phyloP scores from a whole-genome alignment of 1,139 yeast species.

The Tardiomyces digboiensis region DNA sequence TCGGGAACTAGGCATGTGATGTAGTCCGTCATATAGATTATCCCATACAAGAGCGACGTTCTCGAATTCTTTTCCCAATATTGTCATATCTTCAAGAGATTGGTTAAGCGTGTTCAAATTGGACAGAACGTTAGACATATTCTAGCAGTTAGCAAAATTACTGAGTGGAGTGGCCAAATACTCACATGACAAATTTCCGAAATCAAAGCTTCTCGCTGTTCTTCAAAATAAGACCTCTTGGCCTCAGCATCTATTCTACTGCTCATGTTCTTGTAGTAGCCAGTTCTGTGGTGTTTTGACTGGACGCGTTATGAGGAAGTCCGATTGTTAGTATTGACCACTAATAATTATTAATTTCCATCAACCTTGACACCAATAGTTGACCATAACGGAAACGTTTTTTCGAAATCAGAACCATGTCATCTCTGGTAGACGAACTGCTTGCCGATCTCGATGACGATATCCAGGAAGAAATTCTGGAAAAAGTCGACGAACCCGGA shows the following conservation, averaged over 20 bases:
- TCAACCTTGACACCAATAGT: not conserved
- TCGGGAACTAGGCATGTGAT: not conserved
- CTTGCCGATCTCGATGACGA: conserved; percentile 28
- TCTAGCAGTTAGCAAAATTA: conserved; percentile 11
- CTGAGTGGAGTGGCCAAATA: not conserved
- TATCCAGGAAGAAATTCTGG: conserved; percentile 8
- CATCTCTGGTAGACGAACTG: conserved; percentile 15
- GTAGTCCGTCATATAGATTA: conserved; percentile 37
- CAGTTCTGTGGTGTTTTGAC: not conserved
- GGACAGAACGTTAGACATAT: conserved; percentile 42
- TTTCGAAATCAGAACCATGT: not conserved
- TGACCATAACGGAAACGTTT: not conserved
- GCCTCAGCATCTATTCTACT: not conserved
- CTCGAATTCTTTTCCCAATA: conserved; percentile 47
- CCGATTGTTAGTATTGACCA: not conserved
- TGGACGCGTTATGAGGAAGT: no score
- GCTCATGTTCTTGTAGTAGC: not conserved
- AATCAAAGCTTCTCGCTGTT: conserved; percentile 34
- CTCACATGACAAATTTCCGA: conserved; percentile 30
- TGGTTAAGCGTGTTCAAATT: conserved; percentile 41
- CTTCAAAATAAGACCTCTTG: conserved; percentile 29
- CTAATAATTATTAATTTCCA: not conserved
- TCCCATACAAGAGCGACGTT: conserved; percentile 42
- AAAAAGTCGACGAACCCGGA: conserved; percentile 5
- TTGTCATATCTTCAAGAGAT: conserved; percentile 40